Evolutionary conservation across 2,329 filamentous ascomycete species (phyloP).

Genomic region (Metarhizium brunneum): DNA sequence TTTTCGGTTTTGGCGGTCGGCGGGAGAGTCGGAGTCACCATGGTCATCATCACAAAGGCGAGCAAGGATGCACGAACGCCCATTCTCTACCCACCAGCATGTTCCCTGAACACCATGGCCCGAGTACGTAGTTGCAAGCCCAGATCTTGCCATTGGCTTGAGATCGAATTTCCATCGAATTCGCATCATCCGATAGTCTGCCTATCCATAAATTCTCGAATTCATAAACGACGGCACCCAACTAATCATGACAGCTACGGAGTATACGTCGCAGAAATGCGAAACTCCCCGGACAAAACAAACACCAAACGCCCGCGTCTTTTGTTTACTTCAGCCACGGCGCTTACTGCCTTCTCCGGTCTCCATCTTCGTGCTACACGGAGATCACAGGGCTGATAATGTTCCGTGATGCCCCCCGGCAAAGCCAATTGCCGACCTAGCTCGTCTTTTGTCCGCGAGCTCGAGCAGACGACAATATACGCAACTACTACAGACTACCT

Average conservation of each 20-base stretch:
- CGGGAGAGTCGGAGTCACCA: constrained; percentile 7
- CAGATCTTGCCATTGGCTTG: neutral
- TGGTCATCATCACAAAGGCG: constrained; percentile 5
- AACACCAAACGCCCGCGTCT: neutral
- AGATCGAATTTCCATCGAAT: neutral
- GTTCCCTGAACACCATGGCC: neutral
- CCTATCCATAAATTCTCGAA: neutral
- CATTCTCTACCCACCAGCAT: neutral
- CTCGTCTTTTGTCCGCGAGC: neutral
- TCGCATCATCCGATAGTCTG: neutral
- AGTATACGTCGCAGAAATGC: neutral
- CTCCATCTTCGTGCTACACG: neutral
- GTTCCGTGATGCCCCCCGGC: neutral
- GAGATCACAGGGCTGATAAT: neutral
- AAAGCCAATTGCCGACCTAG: neutral
- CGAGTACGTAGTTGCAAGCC: neutral
- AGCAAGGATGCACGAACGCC: neutral
- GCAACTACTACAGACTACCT: neutral
- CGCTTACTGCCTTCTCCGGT: neutral
- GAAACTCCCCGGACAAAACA: neutral
- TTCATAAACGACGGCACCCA: neutral
- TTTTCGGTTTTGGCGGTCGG: neutral
- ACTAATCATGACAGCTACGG: too few relatives aligned
- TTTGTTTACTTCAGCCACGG: neutral
- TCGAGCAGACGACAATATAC: neutral